Conservation (phyloP, 768 basidiomycete species). For the Pulveroboletus sp. region DNA sequence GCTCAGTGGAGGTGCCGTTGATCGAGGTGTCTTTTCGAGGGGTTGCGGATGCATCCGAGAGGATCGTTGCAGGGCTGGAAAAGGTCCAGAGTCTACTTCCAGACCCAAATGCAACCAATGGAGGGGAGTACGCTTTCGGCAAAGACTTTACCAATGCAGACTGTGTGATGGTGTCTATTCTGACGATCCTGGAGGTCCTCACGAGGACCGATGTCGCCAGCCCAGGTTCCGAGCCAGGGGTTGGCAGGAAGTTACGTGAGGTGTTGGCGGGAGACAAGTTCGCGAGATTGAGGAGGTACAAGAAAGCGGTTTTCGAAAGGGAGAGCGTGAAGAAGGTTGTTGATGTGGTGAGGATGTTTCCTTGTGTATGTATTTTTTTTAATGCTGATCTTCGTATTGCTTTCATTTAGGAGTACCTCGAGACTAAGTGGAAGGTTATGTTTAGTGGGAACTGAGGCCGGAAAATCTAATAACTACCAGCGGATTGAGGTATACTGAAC, state of each 20-base stretch:
- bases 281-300: slow-evolving; percentile 47
- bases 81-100: slow-evolving; percentile 9
- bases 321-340: slow-evolving; percentile 9
- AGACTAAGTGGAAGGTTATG: no score
- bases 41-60: neutral
- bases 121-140: slow-evolving; percentile 35
- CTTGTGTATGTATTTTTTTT: no score
- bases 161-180: slow-evolving; percentile 53
- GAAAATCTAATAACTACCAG: no score
- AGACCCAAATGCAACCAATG: slow-evolving; percentile 40
- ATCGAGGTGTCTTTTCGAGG: slow-evolving; percentile 32
- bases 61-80: neutral
- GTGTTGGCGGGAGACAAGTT: slow-evolving; percentile 43
- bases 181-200: slow-evolving; percentile 42
- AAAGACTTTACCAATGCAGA: slow-evolving; percentile 58
- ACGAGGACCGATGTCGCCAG: slow-evolving; percentile 51
- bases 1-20: slow-evolving; percentile 38
- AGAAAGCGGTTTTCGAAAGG: slow-evolving; percentile 43
- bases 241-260: slow-evolving; percentile 42
- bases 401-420: no score
- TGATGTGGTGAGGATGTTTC: slow-evolving; percentile 5
- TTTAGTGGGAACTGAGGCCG: no score
- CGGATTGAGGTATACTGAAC: no score
- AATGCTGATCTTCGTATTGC: no score
- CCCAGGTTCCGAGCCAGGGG: slow-evolving; percentile 46